Evolutionary conservation across 1,139 yeast species (phyloP), one percentile per base, ranked within the genome.

Genomic region (Suhomyces yuchorum): DNA sequence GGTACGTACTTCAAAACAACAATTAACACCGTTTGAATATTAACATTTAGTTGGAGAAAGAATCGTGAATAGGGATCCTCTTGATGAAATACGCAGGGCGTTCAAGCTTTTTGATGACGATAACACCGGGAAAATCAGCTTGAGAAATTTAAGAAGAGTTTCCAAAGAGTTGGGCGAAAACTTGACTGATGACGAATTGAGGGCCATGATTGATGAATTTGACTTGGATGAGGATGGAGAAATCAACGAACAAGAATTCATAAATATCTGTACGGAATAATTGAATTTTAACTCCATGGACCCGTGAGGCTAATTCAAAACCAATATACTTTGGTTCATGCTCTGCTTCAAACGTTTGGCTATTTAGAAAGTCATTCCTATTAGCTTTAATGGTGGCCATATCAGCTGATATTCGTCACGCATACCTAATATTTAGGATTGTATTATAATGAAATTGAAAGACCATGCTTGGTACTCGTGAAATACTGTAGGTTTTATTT

Each of bases 201-300:
- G 87, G 56, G 97, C 98, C 11, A 93, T 95, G 99, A 93, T 95
- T 56, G 97, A 92, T 54, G 99, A 93, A 67, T 95, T 95, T 62
- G 99, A 95, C 68, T 71, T 93, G 50, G 98, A 95, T 65, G 96
- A 89, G 53, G 99, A 95, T 65, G 99, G 98, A 42, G 97, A 88
- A 57, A 91, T 95, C 57, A 87, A 86, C 59, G 95, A 89, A 61
- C 93, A 90, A 54, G 99, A 95, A 71, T 95, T 93, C 66, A 88
- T 90, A 52, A 87, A 88, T 52, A 90, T 92, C 42, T 90, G 97
- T 64, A 84, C 90, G 23, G 96, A 90, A 55, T 78, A 68, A 37
- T 4, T n/a, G 22, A 33, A 26, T n/a, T n/a, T n/a, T n/a, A n/a
- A n/a, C n/a, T n/a, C n/a, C n/a, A n/a, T n/a, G n/a, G 4, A 26